phyloP scores from a whole-genome alignment of 179 eudicot genomes.

The Patellifolia procumbens region DNA sequence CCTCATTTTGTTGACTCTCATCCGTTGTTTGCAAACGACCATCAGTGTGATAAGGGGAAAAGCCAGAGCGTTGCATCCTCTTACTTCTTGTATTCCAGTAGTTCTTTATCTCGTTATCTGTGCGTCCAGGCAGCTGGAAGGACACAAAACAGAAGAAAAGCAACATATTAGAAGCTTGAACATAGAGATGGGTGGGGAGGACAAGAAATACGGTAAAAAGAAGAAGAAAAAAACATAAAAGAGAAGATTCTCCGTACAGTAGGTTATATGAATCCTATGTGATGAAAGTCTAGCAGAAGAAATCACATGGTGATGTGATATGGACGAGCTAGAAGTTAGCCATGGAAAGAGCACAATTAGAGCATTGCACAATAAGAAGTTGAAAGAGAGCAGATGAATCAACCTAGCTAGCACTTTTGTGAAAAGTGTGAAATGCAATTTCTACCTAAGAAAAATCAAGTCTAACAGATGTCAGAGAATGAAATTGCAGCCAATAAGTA shows the following conservation, averaged over 20 bases:
- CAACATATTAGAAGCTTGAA: conserved; percentile 7
- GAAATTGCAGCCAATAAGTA: not conserved
- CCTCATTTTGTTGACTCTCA: conserved; percentile 51
- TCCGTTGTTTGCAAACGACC: conserved; percentile 42
- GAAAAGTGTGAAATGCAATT: not conserved
- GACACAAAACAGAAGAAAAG: conserved; percentile 5
- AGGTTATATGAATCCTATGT: not conserved
- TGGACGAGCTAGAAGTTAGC: conserved; percentile 21
- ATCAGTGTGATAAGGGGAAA: conserved; percentile 64
- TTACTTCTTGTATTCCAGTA: conserved; percentile 73
- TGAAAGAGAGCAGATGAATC: conserved; percentile 6
- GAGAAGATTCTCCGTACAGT: not conserved
- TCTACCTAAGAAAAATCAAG: not conserved
- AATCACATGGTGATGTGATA: conserved; percentile 27
- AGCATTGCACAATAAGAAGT: not conserved
- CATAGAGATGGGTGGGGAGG: not conserved
- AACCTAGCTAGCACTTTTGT: not conserved
- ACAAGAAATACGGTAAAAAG: not conserved
- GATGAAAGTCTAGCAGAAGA: conserved; percentile 10
- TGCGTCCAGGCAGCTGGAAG: conserved; percentile 75
- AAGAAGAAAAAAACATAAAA: not conserved
- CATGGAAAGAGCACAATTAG: too few relatives aligned
- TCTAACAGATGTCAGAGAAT: not conserved
- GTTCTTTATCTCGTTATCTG: conserved; percentile 75
- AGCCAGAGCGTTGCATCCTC: conserved; percentile 65